Percentiles rank a stretch among this genome's conserved stretches.
Conservation (phyloP, 352 stramenopile species). For the Bremia lactucae region DNA sequence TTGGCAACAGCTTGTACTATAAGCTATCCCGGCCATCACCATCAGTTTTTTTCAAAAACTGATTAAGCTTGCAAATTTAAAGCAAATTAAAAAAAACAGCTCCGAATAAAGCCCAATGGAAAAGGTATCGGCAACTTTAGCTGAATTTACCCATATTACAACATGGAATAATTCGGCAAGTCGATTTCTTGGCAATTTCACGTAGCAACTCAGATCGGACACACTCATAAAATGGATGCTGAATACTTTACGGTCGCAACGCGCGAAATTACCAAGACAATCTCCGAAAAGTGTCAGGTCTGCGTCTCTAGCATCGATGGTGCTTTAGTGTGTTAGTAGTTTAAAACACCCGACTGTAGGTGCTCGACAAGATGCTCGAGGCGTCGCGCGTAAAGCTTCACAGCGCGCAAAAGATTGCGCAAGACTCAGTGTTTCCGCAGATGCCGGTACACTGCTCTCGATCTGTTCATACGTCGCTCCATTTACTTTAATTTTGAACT, state of each 20-base stretch:
- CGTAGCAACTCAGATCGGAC: too few relatives aligned
- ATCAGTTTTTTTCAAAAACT: too few relatives aligned
- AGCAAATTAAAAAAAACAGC: too few relatives aligned
- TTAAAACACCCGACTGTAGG: slow-evolving; percentile 8
- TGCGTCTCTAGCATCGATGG: background rate
- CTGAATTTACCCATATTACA: too few relatives aligned
- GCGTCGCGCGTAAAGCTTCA: slow-evolving; percentile 49
- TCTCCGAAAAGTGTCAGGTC: slow-evolving; percentile 65
- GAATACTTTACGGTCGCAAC: slow-evolving; percentile 41
- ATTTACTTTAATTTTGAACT: background rate
- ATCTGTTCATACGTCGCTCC: background rate
- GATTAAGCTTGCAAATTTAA: too few relatives aligned
- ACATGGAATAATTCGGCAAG: too few relatives aligned
- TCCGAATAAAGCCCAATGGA: too few relatives aligned
- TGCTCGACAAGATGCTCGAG: slow-evolving; percentile 56
- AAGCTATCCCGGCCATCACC: too few relatives aligned
- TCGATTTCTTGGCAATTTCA: too few relatives aligned
- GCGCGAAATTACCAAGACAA: slow-evolving; percentile 51
- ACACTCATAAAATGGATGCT: too few relatives aligned
- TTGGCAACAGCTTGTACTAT: too few relatives aligned
- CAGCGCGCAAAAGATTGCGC: slow-evolving; percentile 32
- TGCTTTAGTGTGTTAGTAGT: background rate
- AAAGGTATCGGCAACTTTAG: too few relatives aligned
- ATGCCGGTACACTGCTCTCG: slow-evolving; percentile 22
- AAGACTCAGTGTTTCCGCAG: slow-evolving; percentile 47